Evolutionary conservation across 176 grass and related monocot genomes (phyloP).

Genomic region (Eleusine indica): DNA sequence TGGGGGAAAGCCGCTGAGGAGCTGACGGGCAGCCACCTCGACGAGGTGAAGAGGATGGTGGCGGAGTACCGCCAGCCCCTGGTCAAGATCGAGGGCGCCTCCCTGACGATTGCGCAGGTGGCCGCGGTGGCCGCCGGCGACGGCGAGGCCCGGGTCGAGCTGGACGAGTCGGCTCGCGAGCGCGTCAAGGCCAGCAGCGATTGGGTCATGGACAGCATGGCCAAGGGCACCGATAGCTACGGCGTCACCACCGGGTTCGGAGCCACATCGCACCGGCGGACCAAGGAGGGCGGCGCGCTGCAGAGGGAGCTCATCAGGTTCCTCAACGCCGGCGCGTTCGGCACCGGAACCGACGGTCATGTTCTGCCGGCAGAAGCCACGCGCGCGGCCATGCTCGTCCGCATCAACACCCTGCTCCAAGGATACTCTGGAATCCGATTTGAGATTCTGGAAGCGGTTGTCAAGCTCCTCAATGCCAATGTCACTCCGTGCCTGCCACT

Average conservation of each 20-base stretch:
- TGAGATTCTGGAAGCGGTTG: constrained; percentile 63
- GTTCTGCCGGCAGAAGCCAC: constrained; percentile 43
- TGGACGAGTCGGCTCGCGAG: constrained; percentile 42
- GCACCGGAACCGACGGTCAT: constrained; percentile 43
- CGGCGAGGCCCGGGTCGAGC: constrained; percentile 40
- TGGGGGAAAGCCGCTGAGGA: constrained; percentile 54
- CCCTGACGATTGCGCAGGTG: constrained; percentile 51
- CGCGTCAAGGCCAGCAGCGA: constrained; percentile 62
- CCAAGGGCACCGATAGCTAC: constrained; percentile 60
- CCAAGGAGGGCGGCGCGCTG: constrained; percentile 58
- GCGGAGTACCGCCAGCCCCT: constrained; percentile 48
- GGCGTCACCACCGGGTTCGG: constrained; percentile 71
- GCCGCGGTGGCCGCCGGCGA: constrained; percentile 34
- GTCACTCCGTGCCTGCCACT: constrained; percentile 63
- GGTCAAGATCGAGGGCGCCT: constrained; percentile 58
- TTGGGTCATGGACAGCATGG: constrained; percentile 70
- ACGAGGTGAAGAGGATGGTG: constrained; percentile 64
- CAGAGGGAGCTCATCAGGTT: constrained; percentile 74
- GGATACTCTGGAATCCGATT: constrained; percentile 66
- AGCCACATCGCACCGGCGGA: constrained; percentile 54
- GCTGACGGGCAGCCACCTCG: constrained; percentile 50
- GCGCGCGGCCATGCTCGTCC: constrained; percentile 58
- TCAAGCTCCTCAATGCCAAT: constrained; percentile 51
- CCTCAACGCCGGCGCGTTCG: constrained; percentile 65
- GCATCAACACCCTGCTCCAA: constrained; percentile 67